Evolutionary conservation across 75 land plant species (phyloP), one percentile per base, ranked within the genome.

Genomic region (Selaginella moellendorffii): DNA sequence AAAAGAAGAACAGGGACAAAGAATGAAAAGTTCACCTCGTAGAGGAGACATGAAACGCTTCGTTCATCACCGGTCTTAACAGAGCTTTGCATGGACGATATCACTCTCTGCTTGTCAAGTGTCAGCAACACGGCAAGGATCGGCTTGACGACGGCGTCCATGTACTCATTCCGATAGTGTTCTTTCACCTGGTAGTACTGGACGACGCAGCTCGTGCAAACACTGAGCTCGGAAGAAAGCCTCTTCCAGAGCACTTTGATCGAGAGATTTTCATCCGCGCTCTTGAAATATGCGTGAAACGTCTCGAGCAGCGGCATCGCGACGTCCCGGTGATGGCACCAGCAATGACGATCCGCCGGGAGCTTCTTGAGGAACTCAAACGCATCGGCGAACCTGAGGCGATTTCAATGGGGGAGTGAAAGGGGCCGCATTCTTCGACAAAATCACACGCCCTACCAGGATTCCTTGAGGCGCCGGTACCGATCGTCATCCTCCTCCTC

Each of bases 91-190:
- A 92, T 66, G 53, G 85, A 82, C 28, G 65, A 26, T 27, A 80
- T 67, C 26, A 92, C 83, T 56, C 97, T 81, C 70, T 81, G 88
- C 74, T 92, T 90, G 68, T 92, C 97, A 64, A 92, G 86, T 2
- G 28, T 51, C 51, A 61, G 71, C 62, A 92, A 64, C 24, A 83
- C 77, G 53, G 69, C 69, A 62, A 92, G 81, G 29, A 92, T 81
- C 2, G 84, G 84, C 54, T 64, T 69, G 21, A 92, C 79, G 14
- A 64, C 58, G 54, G 72, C 73, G n/a, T 67, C 65, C 27, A 85
- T 75, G 64, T 79, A 88, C 31, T 88, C 89, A 2, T 68, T 22
- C 25, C 8, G 52, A 70, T 85, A 92, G 66, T 67, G 61, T 26
- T 83, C 80, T 68, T 85, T 81, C 1, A 86, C 86, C 61, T 83